Evolutionary conservation across 179 eudicot species (phyloP), one percentile per base, ranked within the genome.

Genomic region (Beta lomatogona): DNA sequence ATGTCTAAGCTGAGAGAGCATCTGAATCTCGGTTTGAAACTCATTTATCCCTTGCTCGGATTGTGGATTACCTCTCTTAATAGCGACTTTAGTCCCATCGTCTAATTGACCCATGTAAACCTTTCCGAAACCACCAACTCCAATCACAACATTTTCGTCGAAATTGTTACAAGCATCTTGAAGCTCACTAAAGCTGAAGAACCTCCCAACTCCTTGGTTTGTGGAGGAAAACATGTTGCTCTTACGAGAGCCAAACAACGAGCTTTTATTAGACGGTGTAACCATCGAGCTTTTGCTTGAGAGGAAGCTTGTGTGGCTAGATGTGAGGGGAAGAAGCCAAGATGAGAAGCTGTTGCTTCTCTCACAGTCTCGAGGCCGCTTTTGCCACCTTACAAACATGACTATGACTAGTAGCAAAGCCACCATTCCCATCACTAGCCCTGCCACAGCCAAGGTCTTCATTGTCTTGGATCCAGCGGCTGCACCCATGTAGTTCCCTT

Each of bases 51-150:
- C 99, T 88, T 96, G 98, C 10, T 93, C 91, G 0, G 97, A 96
- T 14, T 91, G 92, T 1, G 97, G 93, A 66, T 90, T 94, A 8
- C 94, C 99, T 41, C 95, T 82, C 84, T 93, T 94, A 21, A 96
- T 87, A 2, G 97, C 99, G 1, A 96, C 85, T 68, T 87, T 86
- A 0, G 93, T 94, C 13, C 98, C 97, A 21, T 89, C 93, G 10
- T 89, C 92, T 18, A 85, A 53, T 65, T 86, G 90, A 9, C 98
- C 99, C 7, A 94, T 79, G 80, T 93, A 93, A 21, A 96, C 97
- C 78, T 94, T 94, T 0, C 99, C 99, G 21, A 94, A 94, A 9
- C 98, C 97, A n/a, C 97, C 98, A 19, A 96, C 91, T 2, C 98
- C 98, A 4, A 96, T 89, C 28, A 91, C 94, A 4, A 84, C 92